Evolutionary conservation across 352 stramenopile species (phyloP).

Genomic region (Pythium grandisporangium): DNA sequence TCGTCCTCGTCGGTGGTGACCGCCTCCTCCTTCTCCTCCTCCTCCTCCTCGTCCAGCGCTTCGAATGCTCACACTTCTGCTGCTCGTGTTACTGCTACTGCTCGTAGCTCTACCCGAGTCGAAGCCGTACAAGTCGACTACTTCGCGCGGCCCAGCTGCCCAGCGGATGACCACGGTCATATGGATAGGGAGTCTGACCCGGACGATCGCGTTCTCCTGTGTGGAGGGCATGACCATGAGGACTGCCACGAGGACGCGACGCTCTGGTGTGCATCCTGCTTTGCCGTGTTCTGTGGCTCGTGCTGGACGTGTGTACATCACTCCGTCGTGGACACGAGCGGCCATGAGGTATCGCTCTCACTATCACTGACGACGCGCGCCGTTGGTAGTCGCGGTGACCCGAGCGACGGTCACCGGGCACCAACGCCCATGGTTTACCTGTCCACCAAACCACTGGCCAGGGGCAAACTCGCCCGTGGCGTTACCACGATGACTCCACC

Average conservation of each 20-base stretch:
- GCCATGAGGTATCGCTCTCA: too few relatives aligned
- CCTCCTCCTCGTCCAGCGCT: too few relatives aligned
- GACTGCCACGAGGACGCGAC: conserved; percentile 19
- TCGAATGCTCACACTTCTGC: too few relatives aligned
- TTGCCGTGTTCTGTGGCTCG: conserved; percentile 35
- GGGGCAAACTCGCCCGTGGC: conserved; percentile 17
- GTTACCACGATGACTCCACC: conserved; percentile 9
- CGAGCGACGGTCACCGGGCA: conserved; percentile 4
- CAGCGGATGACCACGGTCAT: too few relatives aligned
- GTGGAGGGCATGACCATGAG: conserved; percentile 19
- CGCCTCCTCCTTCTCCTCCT: too few relatives aligned
- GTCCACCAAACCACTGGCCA: conserved; percentile 25
- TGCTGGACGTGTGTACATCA: conserved; percentile 46
- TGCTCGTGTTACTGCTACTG: too few relatives aligned
- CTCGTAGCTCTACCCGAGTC: too few relatives aligned
- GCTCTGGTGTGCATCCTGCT: conserved; percentile 56
- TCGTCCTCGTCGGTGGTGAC: too few relatives aligned
- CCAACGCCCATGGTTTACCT: conserved; percentile 48
- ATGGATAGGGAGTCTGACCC: background rate
- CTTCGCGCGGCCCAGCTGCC: too few relatives aligned
- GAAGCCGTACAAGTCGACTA: too few relatives aligned
- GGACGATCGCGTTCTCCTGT: conserved; percentile 28
- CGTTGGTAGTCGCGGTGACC: conserved; percentile 15
- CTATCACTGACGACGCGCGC: conserved; percentile 22
- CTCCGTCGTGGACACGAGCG: conserved; percentile 29